A percentile compares a stretch with the other conserved stretches of the same genome.
Evolutionary conservation across 202 grass and related monocot genomes (phyloP).

Genomic region (Setaria viridis): DNA sequence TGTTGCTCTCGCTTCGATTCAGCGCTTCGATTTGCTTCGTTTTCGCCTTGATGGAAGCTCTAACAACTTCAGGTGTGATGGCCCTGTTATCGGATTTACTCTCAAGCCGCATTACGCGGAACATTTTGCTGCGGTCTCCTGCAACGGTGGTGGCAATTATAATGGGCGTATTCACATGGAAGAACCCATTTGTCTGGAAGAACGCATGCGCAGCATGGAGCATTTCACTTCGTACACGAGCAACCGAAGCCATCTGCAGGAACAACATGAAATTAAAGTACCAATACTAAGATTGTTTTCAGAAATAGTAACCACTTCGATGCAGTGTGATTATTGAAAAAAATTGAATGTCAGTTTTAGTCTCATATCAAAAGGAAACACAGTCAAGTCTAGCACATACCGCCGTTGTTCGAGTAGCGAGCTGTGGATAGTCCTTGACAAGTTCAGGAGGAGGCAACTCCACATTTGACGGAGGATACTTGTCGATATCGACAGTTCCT

Average conservation of each 20-base stretch:
- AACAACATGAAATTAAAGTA: background rate
- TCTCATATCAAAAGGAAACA: background rate
- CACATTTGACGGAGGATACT: slow-evolving; percentile 60
- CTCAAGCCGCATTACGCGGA: slow-evolving; percentile 50
- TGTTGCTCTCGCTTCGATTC: slow-evolving; percentile 63
- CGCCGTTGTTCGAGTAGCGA: slow-evolving; percentile 51
- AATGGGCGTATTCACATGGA: slow-evolving; percentile 69
- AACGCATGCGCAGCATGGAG: slow-evolving; percentile 52
- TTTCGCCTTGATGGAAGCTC: slow-evolving; percentile 55
- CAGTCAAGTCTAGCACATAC: slow-evolving; percentile 30
- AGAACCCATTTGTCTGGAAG: slow-evolving; percentile 64
- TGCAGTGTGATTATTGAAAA: background rate
- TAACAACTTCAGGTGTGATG: slow-evolving; percentile 52
- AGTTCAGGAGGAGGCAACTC: slow-evolving; percentile 38
- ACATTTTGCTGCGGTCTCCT: slow-evolving; percentile 37
- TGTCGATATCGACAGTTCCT: slow-evolving; percentile 46
- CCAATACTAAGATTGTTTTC: background rate
- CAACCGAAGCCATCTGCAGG: slow-evolving; percentile 60
- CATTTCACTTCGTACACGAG: slow-evolving; percentile 58
- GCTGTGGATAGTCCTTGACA: slow-evolving; percentile 48
- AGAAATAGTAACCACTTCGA: background rate
- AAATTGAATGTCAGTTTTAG: background rate
- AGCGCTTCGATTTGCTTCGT: slow-evolving; percentile 55
- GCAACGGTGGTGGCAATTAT: slow-evolving; percentile 45
- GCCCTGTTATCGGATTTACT: slow-evolving; percentile 19